phyloP scores from a whole-genome alignment of 2,329 filamentous ascomycete genomes.

The Aspergillus sp. region DNA sequence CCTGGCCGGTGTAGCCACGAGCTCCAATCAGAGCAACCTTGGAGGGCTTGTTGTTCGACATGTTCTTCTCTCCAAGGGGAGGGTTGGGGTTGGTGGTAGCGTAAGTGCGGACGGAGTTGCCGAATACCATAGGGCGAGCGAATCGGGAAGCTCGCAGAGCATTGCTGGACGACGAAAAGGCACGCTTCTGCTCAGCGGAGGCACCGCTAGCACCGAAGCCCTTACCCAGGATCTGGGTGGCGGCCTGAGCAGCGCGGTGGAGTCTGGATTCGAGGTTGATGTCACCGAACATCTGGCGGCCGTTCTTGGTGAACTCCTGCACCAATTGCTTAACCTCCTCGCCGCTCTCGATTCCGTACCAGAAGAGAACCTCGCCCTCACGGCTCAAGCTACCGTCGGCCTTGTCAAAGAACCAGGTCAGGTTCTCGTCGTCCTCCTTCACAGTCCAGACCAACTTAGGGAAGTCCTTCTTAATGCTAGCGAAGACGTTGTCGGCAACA shows the following conservation, averaged over 20 bases:
- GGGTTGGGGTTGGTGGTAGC: slow-evolving; percentile 72
- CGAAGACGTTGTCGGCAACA: slow-evolving; percentile 91
- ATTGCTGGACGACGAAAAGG: slow-evolving; percentile 58
- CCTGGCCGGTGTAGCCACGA: slow-evolving; percentile 90
- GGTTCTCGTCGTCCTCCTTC: slow-evolving; percentile 89
- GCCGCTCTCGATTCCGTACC: slow-evolving; percentile 81
- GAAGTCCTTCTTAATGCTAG: slow-evolving; percentile 88
- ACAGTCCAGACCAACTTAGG: slow-evolving; percentile 94
- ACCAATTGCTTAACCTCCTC: slow-evolving; percentile 80
- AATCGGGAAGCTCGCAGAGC: slow-evolving; percentile 32
- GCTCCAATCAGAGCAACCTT: slow-evolving; percentile 85
- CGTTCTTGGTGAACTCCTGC: slow-evolving; percentile 77
- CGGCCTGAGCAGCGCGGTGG: slow-evolving; percentile 68
- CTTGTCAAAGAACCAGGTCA: slow-evolving; percentile 98
- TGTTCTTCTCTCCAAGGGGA: slow-evolving; percentile 82
- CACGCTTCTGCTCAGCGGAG: slow-evolving; percentile 56
- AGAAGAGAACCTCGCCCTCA: slow-evolving; percentile 88
- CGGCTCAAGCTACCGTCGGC: slow-evolving; percentile 85
- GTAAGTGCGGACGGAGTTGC: slow-evolving; percentile 30
- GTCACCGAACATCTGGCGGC: slow-evolving; percentile 81
- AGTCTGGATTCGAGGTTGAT: slow-evolving; percentile 84
- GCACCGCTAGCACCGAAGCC: slow-evolving; percentile 43
- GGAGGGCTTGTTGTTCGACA: slow-evolving; percentile 71
- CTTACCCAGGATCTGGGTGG: slow-evolving; percentile 50
- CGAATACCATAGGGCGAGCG: slow-evolving; percentile 22